Percentiles rank a stretch among this genome's conserved stretches.
These are phyloP conservation scores for Wickerhamomyces chambardii DNA, from an alignment of 805 yeast species.

Conservation along the genomic window DNA sequence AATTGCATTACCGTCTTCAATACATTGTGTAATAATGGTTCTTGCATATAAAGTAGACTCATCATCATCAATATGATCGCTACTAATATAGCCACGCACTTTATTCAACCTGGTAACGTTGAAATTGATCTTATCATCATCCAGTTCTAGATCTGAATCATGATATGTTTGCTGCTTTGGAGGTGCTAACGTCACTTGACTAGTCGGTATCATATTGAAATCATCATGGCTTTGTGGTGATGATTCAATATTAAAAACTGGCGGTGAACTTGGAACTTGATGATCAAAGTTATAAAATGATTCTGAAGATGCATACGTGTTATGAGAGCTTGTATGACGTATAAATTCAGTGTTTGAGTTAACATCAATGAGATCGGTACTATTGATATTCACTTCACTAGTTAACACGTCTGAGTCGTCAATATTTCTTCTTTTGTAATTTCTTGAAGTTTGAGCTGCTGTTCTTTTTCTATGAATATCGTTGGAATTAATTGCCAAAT, in stretches of 20 bases:
- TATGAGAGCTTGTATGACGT: conserved; percentile 9
- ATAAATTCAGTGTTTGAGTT: background rate
- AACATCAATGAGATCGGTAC: background rate
- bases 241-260: conserved; percentile 9
- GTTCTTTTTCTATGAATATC: conserved; percentile 8
- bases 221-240: conserved; percentile 6
- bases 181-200: conserved; percentile 15
- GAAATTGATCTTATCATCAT: conserved; percentile 9
- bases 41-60: conserved; percentile 22
- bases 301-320: conserved; percentile 14
- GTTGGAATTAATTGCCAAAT: too few species aligned
- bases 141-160: conserved; percentile 7
- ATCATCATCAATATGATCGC: conserved; percentile 9
- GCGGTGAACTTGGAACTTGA: conserved; percentile 16
- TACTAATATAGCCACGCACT: conserved; percentile 14
- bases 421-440: conserved; percentile 7
- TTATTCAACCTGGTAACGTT: conserved; percentile 13
- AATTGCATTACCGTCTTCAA: conserved; percentile 36
- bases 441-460: conserved; percentile 7
- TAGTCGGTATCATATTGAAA: conserved; percentile 5
- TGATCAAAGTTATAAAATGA: conserved; percentile 12
- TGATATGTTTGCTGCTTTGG: conserved; percentile 6
- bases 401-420: conserved; percentile 12
- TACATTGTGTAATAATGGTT: conserved; percentile 31
- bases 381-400: conserved; percentile 10